Conservation (phyloP, 2,329 filamentous ascomycete genomes). For the Aspergillus ustus region DNA sequence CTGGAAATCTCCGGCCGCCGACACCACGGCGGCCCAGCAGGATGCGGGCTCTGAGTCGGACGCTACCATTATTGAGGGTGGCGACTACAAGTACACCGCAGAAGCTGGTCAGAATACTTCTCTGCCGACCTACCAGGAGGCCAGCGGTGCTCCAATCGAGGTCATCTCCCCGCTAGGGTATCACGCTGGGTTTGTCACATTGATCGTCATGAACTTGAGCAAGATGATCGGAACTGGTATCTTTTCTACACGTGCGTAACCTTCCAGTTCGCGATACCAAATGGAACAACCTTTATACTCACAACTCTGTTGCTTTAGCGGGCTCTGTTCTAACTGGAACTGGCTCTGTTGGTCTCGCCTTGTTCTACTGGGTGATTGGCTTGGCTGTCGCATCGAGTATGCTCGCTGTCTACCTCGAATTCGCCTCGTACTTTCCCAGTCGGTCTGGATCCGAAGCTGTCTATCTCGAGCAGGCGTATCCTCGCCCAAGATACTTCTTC, state of each 20-base stretch:
- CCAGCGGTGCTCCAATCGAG: constrained; percentile 66
- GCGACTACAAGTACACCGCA: constrained; percentile 21
- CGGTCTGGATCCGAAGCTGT: constrained; percentile 69
- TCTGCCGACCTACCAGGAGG: constrained; percentile 62
- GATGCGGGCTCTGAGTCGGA: constrained; percentile 4
- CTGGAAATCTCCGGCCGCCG: constrained; percentile 4
- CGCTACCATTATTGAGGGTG: constrained; percentile 17
- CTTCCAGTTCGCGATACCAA: not conserved
- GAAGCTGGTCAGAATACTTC: constrained; percentile 49
- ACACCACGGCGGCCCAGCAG: constrained; percentile 4
- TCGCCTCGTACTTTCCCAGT: constrained; percentile 68
- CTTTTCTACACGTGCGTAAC: constrained; percentile 65
- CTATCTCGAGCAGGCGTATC: constrained; percentile 71
- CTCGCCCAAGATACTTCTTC: constrained; percentile 66
- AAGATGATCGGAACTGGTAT: constrained; percentile 68
- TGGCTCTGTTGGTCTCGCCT: constrained; percentile 64
- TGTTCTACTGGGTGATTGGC: constrained; percentile 70
- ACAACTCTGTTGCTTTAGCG: constrained; percentile 46
- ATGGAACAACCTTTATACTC: not conserved
- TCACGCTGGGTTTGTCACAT: constrained; percentile 59
- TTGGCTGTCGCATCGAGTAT: constrained; percentile 61
- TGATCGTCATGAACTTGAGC: constrained; percentile 65
- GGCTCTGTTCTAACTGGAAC: constrained; percentile 62
- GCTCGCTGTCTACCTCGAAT: constrained; percentile 66
- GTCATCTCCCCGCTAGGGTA: constrained; percentile 63